phyloP scores from a whole-genome alignment of 2,329 filamentous ascomycete genomes.

The Ustulina deusta region DNA sequence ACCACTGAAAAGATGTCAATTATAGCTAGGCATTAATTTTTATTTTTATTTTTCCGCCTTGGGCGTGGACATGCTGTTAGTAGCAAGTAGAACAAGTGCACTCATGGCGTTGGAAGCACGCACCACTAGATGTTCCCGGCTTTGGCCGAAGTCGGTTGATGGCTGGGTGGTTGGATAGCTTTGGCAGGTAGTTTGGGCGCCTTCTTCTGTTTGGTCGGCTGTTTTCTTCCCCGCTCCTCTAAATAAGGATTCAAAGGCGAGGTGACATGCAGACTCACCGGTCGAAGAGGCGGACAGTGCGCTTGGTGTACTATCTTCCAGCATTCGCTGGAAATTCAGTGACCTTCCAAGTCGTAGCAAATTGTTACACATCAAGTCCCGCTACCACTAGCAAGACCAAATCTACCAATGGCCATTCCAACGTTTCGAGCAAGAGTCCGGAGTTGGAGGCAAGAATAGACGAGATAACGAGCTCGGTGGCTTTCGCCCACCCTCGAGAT shows the following conservation, averaged over 20 bases:
- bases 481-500: constrained; percentile 1
- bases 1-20: background rate
- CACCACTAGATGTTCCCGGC: constrained; percentile 19
- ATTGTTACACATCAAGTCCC: constrained; percentile 9
- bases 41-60: background rate
- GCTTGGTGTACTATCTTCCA: constrained; percentile 15
- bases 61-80: background rate
- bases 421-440: background rate
- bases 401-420: background rate
- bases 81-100: background rate
- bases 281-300: constrained; percentile 44
- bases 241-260: constrained; percentile 35
- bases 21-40: background rate
- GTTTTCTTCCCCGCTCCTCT: constrained; percentile 34
- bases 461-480: background rate
- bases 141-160: constrained; percentile 27
- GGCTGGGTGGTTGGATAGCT: constrained; percentile 25
- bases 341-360: constrained; percentile 15
- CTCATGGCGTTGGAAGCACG: background rate
- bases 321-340: constrained; percentile 6
- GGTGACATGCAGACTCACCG: constrained; percentile 43
- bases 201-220: constrained; percentile 39
- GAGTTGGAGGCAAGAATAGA: background rate
- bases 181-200: constrained; percentile 20
- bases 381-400: constrained; percentile 6